Evolutionary conservation across 1,139 yeast species (phyloP), one percentile per base, ranked within the genome.

Genomic region (Candida sojae): DNA sequence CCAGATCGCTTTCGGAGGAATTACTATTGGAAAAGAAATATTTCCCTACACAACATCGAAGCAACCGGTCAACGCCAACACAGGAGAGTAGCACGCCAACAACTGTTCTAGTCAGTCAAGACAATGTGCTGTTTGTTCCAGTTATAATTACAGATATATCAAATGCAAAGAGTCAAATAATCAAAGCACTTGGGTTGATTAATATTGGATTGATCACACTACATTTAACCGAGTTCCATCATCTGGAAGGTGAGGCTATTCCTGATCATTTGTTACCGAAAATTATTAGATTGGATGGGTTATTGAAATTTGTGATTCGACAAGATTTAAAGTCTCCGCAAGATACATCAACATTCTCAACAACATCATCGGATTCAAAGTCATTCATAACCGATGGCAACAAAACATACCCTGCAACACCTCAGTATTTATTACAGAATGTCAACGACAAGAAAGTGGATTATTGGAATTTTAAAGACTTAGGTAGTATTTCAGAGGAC

Each of bases 171-270:
- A 42, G 82, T 34, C 76, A 73, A 50, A 67, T 85, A 11, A 65
- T 74, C 1, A 62, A 67, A 1, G 68, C 68, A 3, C 60, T 84
- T 23, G 76, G 69, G 6, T 58, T 83, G 17, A 64, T 70, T 6
- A 69, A 73, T 10, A 64, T 67, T 5, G 80, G 79, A 0, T 39
- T 44, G 3, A 66, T 81, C 31, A 66, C 83, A 0, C 71, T 85
- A 42, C 91, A 86, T 57, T 66, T 90, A 53, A 88, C 96, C 0
- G 96, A 90, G 42, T 83, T 84, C 61, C 82, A 83, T 12, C 75
- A 84, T 43, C 73, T 72, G 4, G 80, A 82, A 41, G 97, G 96
- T 5, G 80, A 73, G 4, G 75, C 84, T 0, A 64, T 91, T 17
- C 71, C 83, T 1, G 72, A 88, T 36, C 75, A 75, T 32, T 61